Conservation (phyloP, 768 basidiomycete species). For the Lactarius trivialis region DNA sequence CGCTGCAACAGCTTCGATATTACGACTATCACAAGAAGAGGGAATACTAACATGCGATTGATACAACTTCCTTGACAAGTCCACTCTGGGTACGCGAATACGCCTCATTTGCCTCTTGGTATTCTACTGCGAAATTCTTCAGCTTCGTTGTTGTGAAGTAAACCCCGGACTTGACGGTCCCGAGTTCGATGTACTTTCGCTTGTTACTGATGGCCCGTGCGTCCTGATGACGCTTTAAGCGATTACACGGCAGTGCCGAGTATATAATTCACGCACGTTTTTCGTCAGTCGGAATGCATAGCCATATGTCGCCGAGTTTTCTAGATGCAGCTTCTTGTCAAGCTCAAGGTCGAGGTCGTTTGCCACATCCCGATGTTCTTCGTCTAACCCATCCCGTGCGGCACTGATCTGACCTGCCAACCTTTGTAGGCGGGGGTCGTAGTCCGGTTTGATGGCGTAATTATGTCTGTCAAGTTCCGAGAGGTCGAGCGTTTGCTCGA, state of each 20-base stretch:
- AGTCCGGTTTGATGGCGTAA: slow-evolving; percentile 88
- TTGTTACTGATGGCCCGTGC: slow-evolving; percentile 58
- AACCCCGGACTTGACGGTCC: slow-evolving; percentile 77
- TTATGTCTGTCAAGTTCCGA: slow-evolving; percentile 79
- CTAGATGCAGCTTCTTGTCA: slow-evolving; percentile 93
- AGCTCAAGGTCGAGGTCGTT: slow-evolving; percentile 71
- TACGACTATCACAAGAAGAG: neutral
- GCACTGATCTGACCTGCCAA: slow-evolving; percentile 61
- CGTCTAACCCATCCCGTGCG: slow-evolving; percentile 74
- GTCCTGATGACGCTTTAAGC: slow-evolving; percentile 48
- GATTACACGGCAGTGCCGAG: neutral
- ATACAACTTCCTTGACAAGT: slow-evolving; percentile 88
- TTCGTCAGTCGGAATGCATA: slow-evolving; percentile 93
- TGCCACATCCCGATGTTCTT: slow-evolving; percentile 67
- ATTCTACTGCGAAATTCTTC: slow-evolving; percentile 66
- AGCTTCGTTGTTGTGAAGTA: slow-evolving; percentile 81
- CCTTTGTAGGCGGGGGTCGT: slow-evolving; percentile 67
- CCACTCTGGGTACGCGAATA: slow-evolving; percentile 74
- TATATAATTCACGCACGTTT: slow-evolving; percentile 46
- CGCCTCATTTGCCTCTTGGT: slow-evolving; percentile 53
- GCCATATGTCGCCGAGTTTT: slow-evolving; percentile 83
- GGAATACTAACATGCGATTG: slow-evolving; percentile 66
- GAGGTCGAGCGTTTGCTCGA: slow-evolving; percentile 92
- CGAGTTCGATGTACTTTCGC: slow-evolving; percentile 75
- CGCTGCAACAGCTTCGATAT: slow-evolving; percentile 39